Base-by-base conservation (phyloP, 1,284 basidiomycete genomes). In the Trichosporon asahii region DNA sequence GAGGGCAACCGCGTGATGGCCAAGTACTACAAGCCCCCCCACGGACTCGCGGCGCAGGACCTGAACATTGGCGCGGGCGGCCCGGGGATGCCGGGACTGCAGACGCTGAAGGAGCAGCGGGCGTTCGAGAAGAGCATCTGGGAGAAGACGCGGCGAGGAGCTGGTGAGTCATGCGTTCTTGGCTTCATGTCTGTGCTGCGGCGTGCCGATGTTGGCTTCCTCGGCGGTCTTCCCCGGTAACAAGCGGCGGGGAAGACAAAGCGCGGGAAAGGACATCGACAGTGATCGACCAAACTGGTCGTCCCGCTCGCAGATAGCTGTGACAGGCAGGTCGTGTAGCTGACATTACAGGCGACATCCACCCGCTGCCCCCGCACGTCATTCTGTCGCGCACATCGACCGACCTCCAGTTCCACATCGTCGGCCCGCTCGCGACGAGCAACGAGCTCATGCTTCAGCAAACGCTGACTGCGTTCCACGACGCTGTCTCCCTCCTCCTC, bases 361-460 rank as follows among this genome's bases (percentile, higher is more conserved):
- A 98, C 76, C 88, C 98, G 12, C 94, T 93, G 82, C 94, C 82
- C 87, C 90, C 73, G 6, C 91, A 95, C 79, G 88, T 98, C n/a
- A 90, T 93, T 33, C 89, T 99, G 25, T 97, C 96, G 86, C 93
- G 92, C 78, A 89, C 97, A 76, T 93, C 94, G 44, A 90, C 97
- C 69, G 97, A 99, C 85, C 90, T 98, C 77, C 92, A 95, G 73
- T 90, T 98, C 83, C 97, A 98, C 86, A 90, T 99, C 76, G 88
- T 99, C 78, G 94, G 93, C 18, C 91, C 92, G 3, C 87, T 83
- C 3, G 83, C 93, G 12, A 87, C 88, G 2, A 95, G 97, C 84
- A 99, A 99, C 85, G 96, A 99, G 84, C 88, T 99, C 72, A 98
- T 99, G 94, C 89, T 99, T 57, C 89, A 92, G 71, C 85, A 89